Base-by-base conservation (phyloP, 768 basidiomycete genomes). In the Paxillus rubicundulus region DNA sequence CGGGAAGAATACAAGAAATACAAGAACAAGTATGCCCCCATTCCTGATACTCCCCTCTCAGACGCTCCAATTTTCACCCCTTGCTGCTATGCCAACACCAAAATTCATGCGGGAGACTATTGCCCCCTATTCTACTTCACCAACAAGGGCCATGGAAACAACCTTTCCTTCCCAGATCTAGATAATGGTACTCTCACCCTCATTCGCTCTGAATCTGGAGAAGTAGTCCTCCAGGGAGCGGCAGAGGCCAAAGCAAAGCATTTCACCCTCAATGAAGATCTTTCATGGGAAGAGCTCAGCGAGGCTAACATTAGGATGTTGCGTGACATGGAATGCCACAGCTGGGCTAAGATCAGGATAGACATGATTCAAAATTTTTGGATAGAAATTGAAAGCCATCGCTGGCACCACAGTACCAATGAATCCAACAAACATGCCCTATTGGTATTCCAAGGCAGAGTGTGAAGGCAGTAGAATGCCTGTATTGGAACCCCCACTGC, bases 331-430 rank as follows among this genome's bases (percentile, higher is more conserved):
- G 39, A 24, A 4, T 28, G 36, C 5, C 52, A 48, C 5, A 45
- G 40, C 16, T 61, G 60, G 60, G 47, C 40, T 2, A 3, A 21
- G 5, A 32, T 47, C 9, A 44, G 49, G 6, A 32, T 49, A 2
- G 1, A 12, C 14, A 61, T 61, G 60, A 9, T 58, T 33, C 41
- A 39, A 4, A 39, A 38, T 13, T 54, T 61, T 49, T 58, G 54
- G 54, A 27, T 12, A 12, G 45, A 40, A 5, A 28, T 58, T 9
- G 45, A 53, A 34, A n/a, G 9, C 16, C 57, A 58, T 18, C 16
- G 28, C 5, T 49, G 39, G 12, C 32, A 52, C 10, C 41, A 39
- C 28, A 45, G 45, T n/a, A 17, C 13, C 24, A 33, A 45, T 16
- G 6, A 27, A 12, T 32, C 21, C n/a, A 37, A 37, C 14, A n/a